Conservation (phyloP, 371 early-diverging fungal species). For the Apophysomyces elegans region DNA sequence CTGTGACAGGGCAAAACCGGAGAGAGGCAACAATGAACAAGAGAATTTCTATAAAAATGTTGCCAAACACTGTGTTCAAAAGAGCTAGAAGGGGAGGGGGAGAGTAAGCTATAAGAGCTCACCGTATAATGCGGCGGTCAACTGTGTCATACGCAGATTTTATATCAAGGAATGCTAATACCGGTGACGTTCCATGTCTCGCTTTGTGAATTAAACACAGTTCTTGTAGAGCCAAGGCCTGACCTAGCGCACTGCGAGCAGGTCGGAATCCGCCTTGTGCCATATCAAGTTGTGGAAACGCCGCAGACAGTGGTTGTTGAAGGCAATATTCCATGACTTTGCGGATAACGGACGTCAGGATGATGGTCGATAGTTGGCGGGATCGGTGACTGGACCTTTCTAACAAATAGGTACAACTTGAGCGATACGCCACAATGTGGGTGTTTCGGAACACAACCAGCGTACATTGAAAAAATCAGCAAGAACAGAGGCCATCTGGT, state of each 20-base stretch:
- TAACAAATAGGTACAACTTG: conserved; percentile 16
- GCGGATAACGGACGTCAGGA: conserved; percentile 20
- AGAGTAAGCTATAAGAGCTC: not conserved
- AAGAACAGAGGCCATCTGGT: not conserved
- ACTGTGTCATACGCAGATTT: conserved; percentile 28
- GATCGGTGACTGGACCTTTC: conserved; percentile 14
- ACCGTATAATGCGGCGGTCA: conserved; percentile 21
- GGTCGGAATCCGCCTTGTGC: conserved; percentile 41
- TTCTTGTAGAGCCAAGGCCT: conserved; percentile 31
- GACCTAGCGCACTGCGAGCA: conserved; percentile 30
- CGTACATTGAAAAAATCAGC: conserved; percentile 12
- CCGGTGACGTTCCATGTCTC: not conserved
- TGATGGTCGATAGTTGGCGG: conserved; percentile 26
- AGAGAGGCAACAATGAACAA: no score
- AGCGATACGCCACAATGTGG: conserved; percentile 14
- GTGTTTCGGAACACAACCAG: conserved; percentile 10
- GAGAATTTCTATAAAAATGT: not conserved
- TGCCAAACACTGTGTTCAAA: conserved; percentile 18
- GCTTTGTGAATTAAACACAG: conserved; percentile 2
- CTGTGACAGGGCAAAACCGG: no score
- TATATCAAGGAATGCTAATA: conserved; percentile 29
- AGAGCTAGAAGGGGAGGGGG: conserved; percentile 4
- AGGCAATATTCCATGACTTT: conserved; percentile 26
- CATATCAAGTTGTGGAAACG: conserved; percentile 13
- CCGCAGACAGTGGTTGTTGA: not conserved